Evolutionary conservation across 2,329 filamentous ascomycete genomes (phyloP), one percentile per base, ranked within the genome.

Genomic region (Talaromyces albobiverticillius): DNA sequence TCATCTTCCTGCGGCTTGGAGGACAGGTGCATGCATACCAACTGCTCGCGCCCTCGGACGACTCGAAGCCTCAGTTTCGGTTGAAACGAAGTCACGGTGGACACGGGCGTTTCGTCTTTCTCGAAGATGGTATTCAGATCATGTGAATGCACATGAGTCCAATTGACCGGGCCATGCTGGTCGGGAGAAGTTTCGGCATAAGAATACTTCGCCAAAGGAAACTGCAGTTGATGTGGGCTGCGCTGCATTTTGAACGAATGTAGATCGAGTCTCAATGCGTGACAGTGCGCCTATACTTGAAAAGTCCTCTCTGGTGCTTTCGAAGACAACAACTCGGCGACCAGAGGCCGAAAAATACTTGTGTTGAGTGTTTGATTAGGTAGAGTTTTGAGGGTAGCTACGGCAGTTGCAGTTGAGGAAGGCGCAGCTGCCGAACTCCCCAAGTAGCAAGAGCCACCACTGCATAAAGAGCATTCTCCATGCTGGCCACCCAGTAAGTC

Each of bases 151-250:
- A 76, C 59, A 64, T 78, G 75, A 41, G 62, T 73, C 75, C 75
- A 78, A 29, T 64, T 67, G n/a, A 77, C 58, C 5, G 72, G 72
- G 18, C 66, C 70, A 26, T 63, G 66, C 49, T 71, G 67, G 16
- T 69, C 66, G 31, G 65, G 56, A 11, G 70, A 64, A 4, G 69
- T 70, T 4, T 68, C 74, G 14, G 74, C 70, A 59, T 74, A 70
- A 18, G 75, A 78, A 60, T 76, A 78, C 54, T 77, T 77, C n/a
- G 65, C 65, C 13, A 72, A 61, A 8, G 63, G 55, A 25, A 72
- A 56, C 52, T 62, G 64, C 29, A 61, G 59, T n/a, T n/a, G n/a
- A n/a, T n/a, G n/a, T n/a, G n/a, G n/a, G n/a, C n/a, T n/a, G 18
- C 62, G 49, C 11, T 60, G 51, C 3, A 57, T 20, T 10, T 5